phyloP scores from a whole-genome alignment of 2,329 filamentous ascomycete species.

The Penicillium sp. region DNA sequence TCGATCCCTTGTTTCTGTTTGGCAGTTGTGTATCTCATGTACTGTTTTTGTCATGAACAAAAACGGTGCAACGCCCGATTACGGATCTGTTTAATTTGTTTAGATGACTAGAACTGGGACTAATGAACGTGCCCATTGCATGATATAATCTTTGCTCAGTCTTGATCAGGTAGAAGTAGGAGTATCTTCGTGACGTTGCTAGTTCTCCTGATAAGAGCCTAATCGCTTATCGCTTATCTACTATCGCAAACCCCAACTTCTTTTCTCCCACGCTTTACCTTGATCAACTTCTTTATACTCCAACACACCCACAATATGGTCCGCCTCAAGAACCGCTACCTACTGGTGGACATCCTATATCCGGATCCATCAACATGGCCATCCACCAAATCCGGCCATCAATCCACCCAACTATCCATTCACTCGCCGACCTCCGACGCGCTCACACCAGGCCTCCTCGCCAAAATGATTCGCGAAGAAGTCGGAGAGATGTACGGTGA shows the following conservation, averaged over 20 bases:
- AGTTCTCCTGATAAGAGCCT: conserved; percentile 1
- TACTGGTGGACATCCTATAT: conserved; percentile 91
- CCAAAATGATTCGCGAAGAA: conserved; percentile 65
- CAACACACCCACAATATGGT: conserved; percentile 61
- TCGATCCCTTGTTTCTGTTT: conserved; percentile 26
- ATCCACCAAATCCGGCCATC: conserved; percentile 27
- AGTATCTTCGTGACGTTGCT: too few relatives aligned
- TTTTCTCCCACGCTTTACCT: neutral
- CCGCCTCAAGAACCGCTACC: conserved; percentile 89
- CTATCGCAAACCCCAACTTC: conserved; percentile 10
- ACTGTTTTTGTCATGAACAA: conserved; percentile 23
- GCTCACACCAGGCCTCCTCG: conserved; percentile 61
- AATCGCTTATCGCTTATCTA: conserved; percentile 18
- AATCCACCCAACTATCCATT: conserved; percentile 62
- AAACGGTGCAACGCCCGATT: conserved; percentile 21
- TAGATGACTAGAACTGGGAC: conserved; percentile 27
- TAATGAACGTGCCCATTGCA: conserved; percentile 23
- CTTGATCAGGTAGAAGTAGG: neutral
- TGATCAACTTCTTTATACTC: neutral
- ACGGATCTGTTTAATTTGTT: conserved; percentile 26
- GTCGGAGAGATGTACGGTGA: conserved; percentile 77
- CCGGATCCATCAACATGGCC: conserved; percentile 52
- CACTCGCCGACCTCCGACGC: conserved; percentile 71
- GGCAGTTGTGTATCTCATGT: conserved; percentile 27
- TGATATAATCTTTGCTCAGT: neutral